Evolutionary conservation across 2,329 filamentous ascomycete species (phyloP).

Genomic region (Fusarium pilosicola): DNA sequence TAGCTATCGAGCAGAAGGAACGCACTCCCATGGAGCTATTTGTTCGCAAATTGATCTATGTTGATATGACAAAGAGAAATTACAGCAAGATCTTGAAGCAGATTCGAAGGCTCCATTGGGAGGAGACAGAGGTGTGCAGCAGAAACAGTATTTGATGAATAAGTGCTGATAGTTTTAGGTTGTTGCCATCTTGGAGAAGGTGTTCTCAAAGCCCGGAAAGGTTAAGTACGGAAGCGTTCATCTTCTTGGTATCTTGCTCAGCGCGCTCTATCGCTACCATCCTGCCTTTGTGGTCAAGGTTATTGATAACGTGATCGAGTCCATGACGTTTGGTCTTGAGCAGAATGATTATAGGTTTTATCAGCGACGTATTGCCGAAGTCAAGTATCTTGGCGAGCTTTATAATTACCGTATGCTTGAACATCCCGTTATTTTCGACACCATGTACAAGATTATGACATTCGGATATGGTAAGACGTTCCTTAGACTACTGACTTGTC

Average conservation of each 20-base stretch:
- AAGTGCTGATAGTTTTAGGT: slow-evolving; percentile 56
- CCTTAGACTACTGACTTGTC: not conserved
- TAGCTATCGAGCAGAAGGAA: slow-evolving; percentile 96
- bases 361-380: slow-evolving; percentile 91
- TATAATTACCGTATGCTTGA: slow-evolving; percentile 99
- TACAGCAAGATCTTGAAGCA: slow-evolving; percentile 95
- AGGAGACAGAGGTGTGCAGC: slow-evolving; percentile 78
- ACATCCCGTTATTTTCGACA: slow-evolving; percentile 94
- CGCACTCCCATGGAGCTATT: slow-evolving; percentile 92
- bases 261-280: slow-evolving; percentile 90
- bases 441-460: slow-evolving; percentile 91
- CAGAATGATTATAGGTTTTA: slow-evolving; percentile 98
- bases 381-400: slow-evolving; percentile 94
- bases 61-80: slow-evolving; percentile 93
- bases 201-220: slow-evolving; percentile 96
- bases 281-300: slow-evolving; percentile 90
- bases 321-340: slow-evolving; percentile 87
- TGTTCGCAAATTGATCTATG: slow-evolving; percentile 89
- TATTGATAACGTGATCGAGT: slow-evolving; percentile 91
- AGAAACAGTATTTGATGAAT: too few relatives aligned
- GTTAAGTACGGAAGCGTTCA: slow-evolving; percentile 98
- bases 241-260: slow-evolving; percentile 87
- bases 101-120: slow-evolving; percentile 96
- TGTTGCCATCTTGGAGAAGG: slow-evolving; percentile 81
- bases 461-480: slow-evolving; percentile 78